Evolutionary conservation across 2,329 filamentous ascomycete genomes (phyloP).

Genomic region (Ophiocordyceps unilateralis): DNA sequence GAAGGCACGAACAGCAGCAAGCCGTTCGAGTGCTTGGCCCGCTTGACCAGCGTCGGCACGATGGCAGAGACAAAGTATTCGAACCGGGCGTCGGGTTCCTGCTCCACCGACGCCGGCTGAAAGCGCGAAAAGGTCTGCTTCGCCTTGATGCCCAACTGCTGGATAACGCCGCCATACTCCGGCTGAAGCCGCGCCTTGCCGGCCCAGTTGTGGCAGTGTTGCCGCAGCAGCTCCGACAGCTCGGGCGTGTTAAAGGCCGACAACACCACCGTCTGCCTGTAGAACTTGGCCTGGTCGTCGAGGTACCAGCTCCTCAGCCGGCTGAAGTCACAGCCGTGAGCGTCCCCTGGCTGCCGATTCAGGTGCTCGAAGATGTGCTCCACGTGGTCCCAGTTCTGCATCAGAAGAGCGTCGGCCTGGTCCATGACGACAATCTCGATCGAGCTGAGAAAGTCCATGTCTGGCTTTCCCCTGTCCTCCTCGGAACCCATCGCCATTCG

Average conservation of each 20-base stretch:
- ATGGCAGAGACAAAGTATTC: conserved; percentile 76
- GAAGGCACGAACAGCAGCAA: conserved; percentile 80
- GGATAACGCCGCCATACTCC: conserved; percentile 54
- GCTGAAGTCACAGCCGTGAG: conserved; percentile 85
- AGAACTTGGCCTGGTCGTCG: conserved; percentile 63
- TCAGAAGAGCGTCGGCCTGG: conserved; percentile 80
- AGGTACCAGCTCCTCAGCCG: conserved; percentile 84
- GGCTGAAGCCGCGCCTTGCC: conserved; percentile 62
- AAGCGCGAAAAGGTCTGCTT: conserved; percentile 87
- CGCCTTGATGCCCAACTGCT: conserved; percentile 52
- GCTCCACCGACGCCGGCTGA: conserved; percentile 48
- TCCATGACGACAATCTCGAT: conserved; percentile 84
- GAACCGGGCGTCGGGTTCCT: conserved; percentile 78
- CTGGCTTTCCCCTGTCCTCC: conserved; percentile 40
- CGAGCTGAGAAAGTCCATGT: conserved; percentile 84
- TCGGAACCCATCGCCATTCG: conserved; percentile 80
- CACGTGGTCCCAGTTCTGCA: conserved; percentile 98
- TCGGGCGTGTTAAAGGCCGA: conserved; percentile 79
- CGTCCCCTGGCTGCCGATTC: conserved; percentile 75
- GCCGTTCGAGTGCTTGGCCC: conserved; percentile 45
- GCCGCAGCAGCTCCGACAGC: conserved; percentile 61
- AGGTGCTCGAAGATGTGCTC: conserved; percentile 83
- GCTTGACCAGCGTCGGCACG: conserved; percentile 56
- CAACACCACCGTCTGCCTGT: conserved; percentile 73
- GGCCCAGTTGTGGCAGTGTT: conserved; percentile 61